Evolutionary conservation across 441 rosid species (phyloP), one percentile per base, ranked within the genome.

Genomic region (Metrosideros polymorpha): DNA sequence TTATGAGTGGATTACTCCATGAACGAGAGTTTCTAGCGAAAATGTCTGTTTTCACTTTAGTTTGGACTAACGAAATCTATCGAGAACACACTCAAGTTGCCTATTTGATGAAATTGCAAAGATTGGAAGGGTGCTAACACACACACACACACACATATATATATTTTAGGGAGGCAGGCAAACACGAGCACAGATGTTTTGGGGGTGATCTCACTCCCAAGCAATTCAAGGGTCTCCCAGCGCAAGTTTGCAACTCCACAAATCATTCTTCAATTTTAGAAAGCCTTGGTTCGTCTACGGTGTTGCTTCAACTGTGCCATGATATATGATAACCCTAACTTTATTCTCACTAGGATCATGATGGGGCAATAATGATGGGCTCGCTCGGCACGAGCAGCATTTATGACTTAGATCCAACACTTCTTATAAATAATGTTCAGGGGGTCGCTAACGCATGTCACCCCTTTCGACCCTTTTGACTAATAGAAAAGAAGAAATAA

Each of bases 171-270:
- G 2, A 59, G 35, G 17, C 22, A 59, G 19, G 71, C 35, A 29
- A 59, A 15, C 0, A 14, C 0, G 22, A 2, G 22, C 39, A 4
- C 10, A 0, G 0, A 3, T 2, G 0, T 7, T 29, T 59, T 8
- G 18, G 71, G 35, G 3, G 10, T 50, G 9, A 59, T 22, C 22
- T 59, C 71, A 59, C 22, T 29, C 35, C 8, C 22, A 3, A 59
- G 39, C 39, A 5, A 29, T 14, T 59, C 39, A 1, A 13, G 3
- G 3, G 9, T 59, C 22, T 29, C 71, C 10, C 7, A 0, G 22
- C 9, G 29, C 32, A 14, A 59, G 35, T 59, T 30, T 15, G 9
- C 9, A 56, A 27, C 59, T n/a, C 4, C 6, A n/a, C n/a, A n/a
- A n/a, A n/a, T n/a, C 30, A 25, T 9, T 55, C 29, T 3, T 25